phyloP scores from a whole-genome alignment of 805 yeast species.

The Ogataea methylovora region DNA sequence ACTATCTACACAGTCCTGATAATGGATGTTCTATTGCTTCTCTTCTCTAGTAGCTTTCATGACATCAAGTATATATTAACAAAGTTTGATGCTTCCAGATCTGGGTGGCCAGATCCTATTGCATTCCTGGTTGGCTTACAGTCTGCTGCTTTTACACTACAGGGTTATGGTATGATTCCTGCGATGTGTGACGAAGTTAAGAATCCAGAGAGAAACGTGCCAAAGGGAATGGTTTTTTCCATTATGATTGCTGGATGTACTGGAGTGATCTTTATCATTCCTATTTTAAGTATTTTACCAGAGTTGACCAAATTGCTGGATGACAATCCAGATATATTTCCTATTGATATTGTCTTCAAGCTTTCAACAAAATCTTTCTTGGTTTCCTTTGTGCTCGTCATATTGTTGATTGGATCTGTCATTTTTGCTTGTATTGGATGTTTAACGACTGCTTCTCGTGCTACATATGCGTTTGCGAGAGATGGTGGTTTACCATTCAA shows the following conservation, averaged over 20 bases:
- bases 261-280: slow-evolving; percentile 67
- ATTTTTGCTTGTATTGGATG: slow-evolving; percentile 75
- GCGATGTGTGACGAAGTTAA: slow-evolving; percentile 80
- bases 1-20: slow-evolving; percentile 61
- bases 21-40: slow-evolving; percentile 54
- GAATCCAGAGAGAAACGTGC: slow-evolving; percentile 65
- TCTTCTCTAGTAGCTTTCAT: slow-evolving; percentile 53
- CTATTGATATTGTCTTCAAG: slow-evolving; percentile 71
- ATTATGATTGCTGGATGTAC: slow-evolving; percentile 58
- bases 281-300: slow-evolving; percentile 65
- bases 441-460: slow-evolving; percentile 72
- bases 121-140: slow-evolving; percentile 76
- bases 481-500: slow-evolving; percentile 73
- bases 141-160: slow-evolving; percentile 70
- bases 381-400: slow-evolving; percentile 60
- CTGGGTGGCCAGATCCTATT: slow-evolving; percentile 68
- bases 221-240: slow-evolving; percentile 63
- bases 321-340: slow-evolving; percentile 60
- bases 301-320: slow-evolving; percentile 51
- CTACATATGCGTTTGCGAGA: slow-evolving; percentile 76
- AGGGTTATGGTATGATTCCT: slow-evolving; percentile 77
- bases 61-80: slow-evolving; percentile 54
- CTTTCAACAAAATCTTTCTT: slow-evolving; percentile 60
- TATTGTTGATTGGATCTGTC: slow-evolving; percentile 61
- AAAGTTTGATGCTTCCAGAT: slow-evolving; percentile 59